Evolutionary conservation across 192 early-diverging fungal genomes (phyloP).

Genomic region (Coemansia sp.): DNA sequence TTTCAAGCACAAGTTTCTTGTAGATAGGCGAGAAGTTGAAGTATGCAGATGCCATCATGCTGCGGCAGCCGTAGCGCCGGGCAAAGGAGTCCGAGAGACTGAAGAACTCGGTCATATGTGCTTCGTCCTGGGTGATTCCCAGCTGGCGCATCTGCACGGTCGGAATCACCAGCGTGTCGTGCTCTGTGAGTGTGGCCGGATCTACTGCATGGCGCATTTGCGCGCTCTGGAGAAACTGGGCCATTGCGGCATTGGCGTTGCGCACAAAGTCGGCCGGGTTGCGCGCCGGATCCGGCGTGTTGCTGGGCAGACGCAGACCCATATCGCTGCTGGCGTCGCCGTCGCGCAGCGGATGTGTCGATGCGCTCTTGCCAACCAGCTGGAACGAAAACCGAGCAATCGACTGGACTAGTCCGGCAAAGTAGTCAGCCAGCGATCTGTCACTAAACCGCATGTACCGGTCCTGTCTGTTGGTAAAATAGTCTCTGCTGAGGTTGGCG

Average conservation of each 20-base stretch:
- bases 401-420: constrained; percentile 62
- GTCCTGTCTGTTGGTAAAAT: constrained; percentile 95
- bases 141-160: constrained; percentile 86
- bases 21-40: constrained; percentile 84
- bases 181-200: constrained; percentile 7
- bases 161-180: constrained; percentile 75
- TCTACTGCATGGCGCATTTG: constrained; percentile 13
- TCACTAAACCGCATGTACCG: constrained; percentile 78
- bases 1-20: constrained; percentile 62
- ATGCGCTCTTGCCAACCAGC: constrained; percentile 10
- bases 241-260: constrained; percentile 56
- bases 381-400: constrained; percentile 68
- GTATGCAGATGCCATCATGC: constrained; percentile 85
- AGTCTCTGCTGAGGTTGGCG: constrained; percentile 90
- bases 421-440: constrained; percentile 66
- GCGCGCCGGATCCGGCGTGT: constrained; percentile 60
- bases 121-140: constrained; percentile 77
- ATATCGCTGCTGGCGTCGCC: not conserved
- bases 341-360: constrained; percentile 14
- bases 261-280: constrained; percentile 60
- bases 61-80: constrained; percentile 54
- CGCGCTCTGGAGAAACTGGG: constrained; percentile 52
- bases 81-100: constrained; percentile 48
- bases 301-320: constrained; percentile 16
- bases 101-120: constrained; percentile 64